Base-by-base conservation (phyloP, 805 yeast species). In the Starmerella lactis-condensi region DNA sequence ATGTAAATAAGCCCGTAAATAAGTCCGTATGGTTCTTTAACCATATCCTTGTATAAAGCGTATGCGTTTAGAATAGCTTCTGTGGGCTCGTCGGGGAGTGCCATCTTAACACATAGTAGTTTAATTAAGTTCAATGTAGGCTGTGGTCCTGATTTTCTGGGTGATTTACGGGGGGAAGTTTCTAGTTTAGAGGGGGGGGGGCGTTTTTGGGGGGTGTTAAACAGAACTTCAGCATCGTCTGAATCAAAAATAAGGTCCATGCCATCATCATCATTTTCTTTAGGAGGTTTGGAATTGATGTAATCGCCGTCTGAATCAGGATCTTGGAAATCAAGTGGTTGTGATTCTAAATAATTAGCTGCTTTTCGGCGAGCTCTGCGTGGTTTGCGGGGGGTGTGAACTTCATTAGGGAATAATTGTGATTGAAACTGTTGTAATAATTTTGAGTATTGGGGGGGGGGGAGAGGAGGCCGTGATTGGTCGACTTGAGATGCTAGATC, bases 11-110 rank as follows among this genome's bases (percentile, higher is more conserved):
- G 33, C 3, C 56, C 59, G 25, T 49, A 39, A 22, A 52, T 33
- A 16, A 54, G 39, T 1, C 53, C 56, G 57, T 57, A 53, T 10
- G 42, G 26, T 27, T 54, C 58, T 23, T 47, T 50, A 8, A 51
- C 57, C 14, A 53, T 42, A 13, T 42, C 44, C 11, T 33, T 27
- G 40, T 47, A 53, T 31, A 43, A 46, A 21, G 28, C 31, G 33
- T 41, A 50, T 3, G 53, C 54, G 9, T 39, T 36, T 6, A 36
- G 32, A 7, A 52, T 43, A 6, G 45, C 41, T 6, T 36, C 34
- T 2, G 30, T 25, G 1, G 43, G 38, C 12, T 19, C 11, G 2
- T 19, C 10, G 12, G 24, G 22, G 6, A 43, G 33, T 3, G 33
- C 40, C 33, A 38, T 29, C 6, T 23, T 24, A 8, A 9, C 30